Conservation (phyloP, 2,329 filamentous ascomycete genomes). For the Basipetospora chlamydospora region DNA sequence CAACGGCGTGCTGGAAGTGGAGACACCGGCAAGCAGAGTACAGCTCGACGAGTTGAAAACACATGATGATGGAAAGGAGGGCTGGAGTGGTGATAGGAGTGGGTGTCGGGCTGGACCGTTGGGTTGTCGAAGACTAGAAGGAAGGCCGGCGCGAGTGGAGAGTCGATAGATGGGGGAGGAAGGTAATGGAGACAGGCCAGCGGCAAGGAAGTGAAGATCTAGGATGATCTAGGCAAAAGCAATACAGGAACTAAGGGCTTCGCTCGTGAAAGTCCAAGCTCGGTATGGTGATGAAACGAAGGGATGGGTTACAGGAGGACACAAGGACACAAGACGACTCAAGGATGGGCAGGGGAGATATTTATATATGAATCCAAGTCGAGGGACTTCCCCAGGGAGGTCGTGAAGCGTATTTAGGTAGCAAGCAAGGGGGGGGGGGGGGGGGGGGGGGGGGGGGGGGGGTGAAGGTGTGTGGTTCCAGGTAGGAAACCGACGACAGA, state of each 20-base stretch:
- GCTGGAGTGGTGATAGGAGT: background rate
- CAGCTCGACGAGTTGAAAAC: slow-evolving; percentile 71
- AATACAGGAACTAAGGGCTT: background rate
- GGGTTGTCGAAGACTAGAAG: background rate
- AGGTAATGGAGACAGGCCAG: background rate
- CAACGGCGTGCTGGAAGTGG: slow-evolving; percentile 77
- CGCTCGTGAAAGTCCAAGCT: background rate
- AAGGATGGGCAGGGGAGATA: slow-evolving; percentile 3
- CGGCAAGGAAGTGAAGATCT: background rate
- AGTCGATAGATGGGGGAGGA: background rate
- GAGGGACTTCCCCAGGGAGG: background rate
- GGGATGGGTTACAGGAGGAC: slow-evolving; percentile 2
- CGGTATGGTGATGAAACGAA: background rate
- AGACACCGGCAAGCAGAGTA: slow-evolving; percentile 79
- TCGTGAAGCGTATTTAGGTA: background rate
- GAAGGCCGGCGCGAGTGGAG: too few species aligned
- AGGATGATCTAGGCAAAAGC: background rate
- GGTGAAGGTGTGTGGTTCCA: background rate
- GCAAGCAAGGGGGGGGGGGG: background rate
- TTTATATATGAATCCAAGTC: slow-evolving; percentile 1
- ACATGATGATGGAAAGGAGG: slow-evolving; percentile 44
- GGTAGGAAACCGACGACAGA: slow-evolving; percentile 8
- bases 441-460: background rate
- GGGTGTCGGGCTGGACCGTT: background rate
- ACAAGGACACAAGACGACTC: slow-evolving; percentile 9